These are phyloP conservation scores for Venturia nashicola DNA, from an alignment of 2,329 filamentous ascomycete genomes.

Conservation along the genomic window DNA sequence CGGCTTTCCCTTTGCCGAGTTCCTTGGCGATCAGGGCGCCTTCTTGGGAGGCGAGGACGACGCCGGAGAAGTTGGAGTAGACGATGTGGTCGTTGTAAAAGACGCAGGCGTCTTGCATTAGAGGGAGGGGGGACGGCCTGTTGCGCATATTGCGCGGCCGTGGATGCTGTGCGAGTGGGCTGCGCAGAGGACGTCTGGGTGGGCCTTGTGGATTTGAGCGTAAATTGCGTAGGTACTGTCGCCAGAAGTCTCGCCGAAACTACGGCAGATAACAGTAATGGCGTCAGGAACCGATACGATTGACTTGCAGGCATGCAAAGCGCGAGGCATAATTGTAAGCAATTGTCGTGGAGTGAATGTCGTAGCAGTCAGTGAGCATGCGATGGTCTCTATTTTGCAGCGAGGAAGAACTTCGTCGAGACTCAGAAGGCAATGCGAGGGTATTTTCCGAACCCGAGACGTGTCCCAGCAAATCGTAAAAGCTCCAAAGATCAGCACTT, in stretches of 20 bases:
- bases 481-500: neutral
- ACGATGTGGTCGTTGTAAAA: conserved; percentile 40
- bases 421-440: conserved; percentile 20
- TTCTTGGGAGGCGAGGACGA: conserved; percentile 41
- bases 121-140: conserved; percentile 46
- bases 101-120: conserved; percentile 45
- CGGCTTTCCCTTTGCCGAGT: conserved; percentile 38
- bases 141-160: conserved; percentile 49
- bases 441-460: no score
- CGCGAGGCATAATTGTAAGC: conserved; percentile 26
- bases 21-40: conserved; percentile 38
- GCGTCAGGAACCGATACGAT: conserved; percentile 31
- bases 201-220: conserved; percentile 44
- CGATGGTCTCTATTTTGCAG: conserved; percentile 32
- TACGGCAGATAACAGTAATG: conserved; percentile 26
- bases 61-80: conserved; percentile 40
- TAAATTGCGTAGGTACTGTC: conserved; percentile 44
- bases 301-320: conserved; percentile 24
- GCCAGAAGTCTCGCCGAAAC: conserved; percentile 19
- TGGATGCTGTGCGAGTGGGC: conserved; percentile 47
- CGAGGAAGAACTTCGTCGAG: conserved; percentile 24
- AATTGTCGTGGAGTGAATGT: conserved; percentile 30
- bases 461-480: conserved; percentile 6
- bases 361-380: conserved; percentile 30
- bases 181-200: conserved; percentile 46